Base-by-base conservation (phyloP, 2,329 filamentous ascomycete genomes). In the Trichoderma koningiopsis region DNA sequence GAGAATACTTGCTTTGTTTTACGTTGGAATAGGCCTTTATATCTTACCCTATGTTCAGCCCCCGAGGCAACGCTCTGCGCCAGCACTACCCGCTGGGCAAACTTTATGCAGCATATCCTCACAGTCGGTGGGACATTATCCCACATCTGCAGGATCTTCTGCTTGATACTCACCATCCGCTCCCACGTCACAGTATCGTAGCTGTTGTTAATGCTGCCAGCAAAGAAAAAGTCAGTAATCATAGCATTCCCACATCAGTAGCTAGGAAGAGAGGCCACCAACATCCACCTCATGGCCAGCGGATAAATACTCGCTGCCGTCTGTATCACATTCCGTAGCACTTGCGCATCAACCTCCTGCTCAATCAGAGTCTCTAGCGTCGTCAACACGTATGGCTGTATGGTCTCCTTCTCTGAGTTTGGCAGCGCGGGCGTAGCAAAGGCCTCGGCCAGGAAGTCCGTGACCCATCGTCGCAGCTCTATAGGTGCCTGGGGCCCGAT, bases 71-170 rank as follows among this genome's bases (percentile, higher is more conserved):
- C 89, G 13, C 93, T 97, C 80, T 99, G 95, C 22, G 94, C 92
- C 73, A 97, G 87, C 56, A 99, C 92, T 56, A 98, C 93, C 72
- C 93, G 90, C 82, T 99, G 95, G 47, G 93, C 91, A 79, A 99
- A 99, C 81, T 99, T 99, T 85, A 98, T 91, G 83, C 96, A 98
- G 84, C 94, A 97, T 79, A 98, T 91, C 75, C 91, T 91, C 72
- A 98, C 88, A 3, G 93, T 91, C 14, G 91, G 86, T 16, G 88
- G 83, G 22, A 92, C 90, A 55, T 85, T 87, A 74, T 97, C 95
- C 95, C 96, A 97, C 76, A 96, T 89, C 70, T 88, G 89, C 70
- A 99, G 81, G 73, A 99, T 96, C 75, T 90, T 92, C 68, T 92
- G 89, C 83, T 99, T 99, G 81, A 98, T 95, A 13, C 89, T 87